Conservation (phyloP, 805 yeast species). For the Teunomyces kruisii region DNA sequence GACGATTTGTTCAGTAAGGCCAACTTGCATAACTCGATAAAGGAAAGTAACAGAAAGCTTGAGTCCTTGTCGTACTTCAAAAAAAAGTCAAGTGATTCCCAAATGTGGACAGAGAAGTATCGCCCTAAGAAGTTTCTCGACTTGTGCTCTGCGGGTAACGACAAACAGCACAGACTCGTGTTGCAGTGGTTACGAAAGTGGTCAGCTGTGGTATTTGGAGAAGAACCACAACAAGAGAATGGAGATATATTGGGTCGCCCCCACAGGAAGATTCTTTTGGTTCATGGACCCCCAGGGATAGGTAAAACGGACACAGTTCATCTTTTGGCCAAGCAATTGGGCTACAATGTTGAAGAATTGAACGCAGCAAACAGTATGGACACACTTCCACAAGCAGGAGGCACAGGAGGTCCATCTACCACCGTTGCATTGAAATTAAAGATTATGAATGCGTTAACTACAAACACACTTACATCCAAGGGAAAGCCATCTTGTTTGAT, state of each 20-base stretch:
- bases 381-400: constrained; percentile 25
- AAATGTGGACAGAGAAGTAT: constrained; percentile 42
- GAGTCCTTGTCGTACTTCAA: neutral
- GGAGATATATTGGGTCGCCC: constrained; percentile 37
- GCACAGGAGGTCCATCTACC: constrained; percentile 16
- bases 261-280: constrained; percentile 58
- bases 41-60: constrained; percentile 4
- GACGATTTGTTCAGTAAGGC: constrained; percentile 13
- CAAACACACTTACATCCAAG: constrained; percentile 57
- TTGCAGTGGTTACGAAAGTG: constrained; percentile 43
- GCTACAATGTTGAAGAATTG: constrained; percentile 77
- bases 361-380: constrained; percentile 64
- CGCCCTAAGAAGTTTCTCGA: constrained; percentile 34
- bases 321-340: constrained; percentile 76
- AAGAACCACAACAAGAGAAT: constrained; percentile 10
- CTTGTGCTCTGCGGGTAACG: constrained; percentile 47
- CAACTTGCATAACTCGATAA: constrained; percentile 8
- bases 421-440: constrained; percentile 33
- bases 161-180: constrained; percentile 36
- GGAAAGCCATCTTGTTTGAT: constrained; percentile 79
- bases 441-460: constrained; percentile 56
- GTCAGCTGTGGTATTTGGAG: constrained; percentile 33
- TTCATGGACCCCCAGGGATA: constrained; percentile 91
- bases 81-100: constrained; percentile 3
- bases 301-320: constrained; percentile 93